Conservation (phyloP, 768 basidiomycete species). For the Phanerochaete carnosa region DNA sequence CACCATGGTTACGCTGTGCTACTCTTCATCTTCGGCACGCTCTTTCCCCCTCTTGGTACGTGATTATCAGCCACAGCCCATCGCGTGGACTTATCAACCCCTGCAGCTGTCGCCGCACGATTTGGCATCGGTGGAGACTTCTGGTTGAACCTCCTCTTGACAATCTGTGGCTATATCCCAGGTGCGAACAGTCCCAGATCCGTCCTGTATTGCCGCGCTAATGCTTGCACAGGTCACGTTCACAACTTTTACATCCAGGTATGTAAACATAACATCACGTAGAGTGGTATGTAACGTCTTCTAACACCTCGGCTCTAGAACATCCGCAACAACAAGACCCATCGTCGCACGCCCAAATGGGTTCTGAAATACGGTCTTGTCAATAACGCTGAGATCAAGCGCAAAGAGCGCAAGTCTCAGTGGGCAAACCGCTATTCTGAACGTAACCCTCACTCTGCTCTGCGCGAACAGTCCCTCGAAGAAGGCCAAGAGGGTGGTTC, state of each 20-base stretch:
- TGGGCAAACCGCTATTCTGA: conserved; percentile 90
- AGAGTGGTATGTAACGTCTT: background rate
- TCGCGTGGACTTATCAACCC: background rate
- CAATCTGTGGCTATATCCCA: conserved; percentile 90
- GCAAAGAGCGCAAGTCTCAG: conserved; percentile 76
- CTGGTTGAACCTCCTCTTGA: conserved; percentile 84
- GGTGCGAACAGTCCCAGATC: conserved; percentile 39
- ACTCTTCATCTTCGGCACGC: conserved; percentile 84
- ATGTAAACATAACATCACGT: background rate
- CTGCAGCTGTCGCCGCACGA: conserved; percentile 82
- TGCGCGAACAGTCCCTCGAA: conserved; percentile 68
- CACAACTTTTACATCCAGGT: conserved; percentile 96
- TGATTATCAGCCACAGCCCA: background rate
- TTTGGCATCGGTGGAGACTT: conserved; percentile 92
- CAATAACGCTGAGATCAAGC: conserved; percentile 71
- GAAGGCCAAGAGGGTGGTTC: conserved; percentile 65
- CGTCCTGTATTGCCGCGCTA: background rate
- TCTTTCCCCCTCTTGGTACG: conserved; percentile 78
- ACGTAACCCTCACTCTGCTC: conserved; percentile 64
- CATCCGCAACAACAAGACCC: conserved; percentile 92
- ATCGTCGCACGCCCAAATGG: conserved; percentile 95
- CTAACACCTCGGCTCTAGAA: conserved; percentile 48
- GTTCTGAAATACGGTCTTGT: conserved; percentile 87
- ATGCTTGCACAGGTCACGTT: conserved; percentile 54
- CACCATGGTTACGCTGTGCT: conserved; percentile 81